Evolutionary conservation across 352 stramenopile genomes (phyloP), one percentile per base, ranked within the genome.

Genomic region (Blastocystis sp.): DNA sequence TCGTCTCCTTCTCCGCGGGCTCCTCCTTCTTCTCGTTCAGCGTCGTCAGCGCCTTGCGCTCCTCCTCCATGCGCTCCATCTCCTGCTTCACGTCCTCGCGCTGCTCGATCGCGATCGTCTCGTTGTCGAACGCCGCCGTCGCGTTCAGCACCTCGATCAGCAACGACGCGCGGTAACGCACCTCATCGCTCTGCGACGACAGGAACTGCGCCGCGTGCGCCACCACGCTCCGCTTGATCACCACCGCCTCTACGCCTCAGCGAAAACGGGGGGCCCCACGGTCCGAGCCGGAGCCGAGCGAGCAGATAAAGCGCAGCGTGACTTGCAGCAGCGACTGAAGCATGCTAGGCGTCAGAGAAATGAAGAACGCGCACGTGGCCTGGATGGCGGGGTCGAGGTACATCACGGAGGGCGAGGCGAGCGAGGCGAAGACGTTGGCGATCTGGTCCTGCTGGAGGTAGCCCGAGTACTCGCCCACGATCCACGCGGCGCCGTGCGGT

Each of bases 381-480:
- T 89, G 79, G 17, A 57, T 42, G 42, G 38, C 19, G 4, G 60
- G n/a, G 43, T 11, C 43, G 11, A 87, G 63, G 38, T 60, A 77
- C 21, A 89, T 69, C 38, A 89, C 48, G 48, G 68, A 60, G 48
- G 70, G 2, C 38, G 57, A 62, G 34, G 89, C 48, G 2, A 69
- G 17, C 14, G 61, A 61, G 19, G 65, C 54, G 24, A 89, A 61
- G 10, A 87, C 71, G 1, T 59, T 10, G 19, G 52, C 21, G 57
- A 57, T 59, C 52, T 62, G 54, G 11, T 63, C 19, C 24, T 71
- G 38, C 54, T 66, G n/a, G 34, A 91, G 38, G 19, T 74, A 76
- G 24, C 54, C 17, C 17, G 89, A 89, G 57, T 98, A 99, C 91
- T 99, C 97, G 63, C 96, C 97, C 0, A 96, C 94, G 91, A 99